These are phyloP conservation scores for Drosera spatulata DNA, from an alignment of 179 eudicot species.

Conservation along the genomic window DNA sequence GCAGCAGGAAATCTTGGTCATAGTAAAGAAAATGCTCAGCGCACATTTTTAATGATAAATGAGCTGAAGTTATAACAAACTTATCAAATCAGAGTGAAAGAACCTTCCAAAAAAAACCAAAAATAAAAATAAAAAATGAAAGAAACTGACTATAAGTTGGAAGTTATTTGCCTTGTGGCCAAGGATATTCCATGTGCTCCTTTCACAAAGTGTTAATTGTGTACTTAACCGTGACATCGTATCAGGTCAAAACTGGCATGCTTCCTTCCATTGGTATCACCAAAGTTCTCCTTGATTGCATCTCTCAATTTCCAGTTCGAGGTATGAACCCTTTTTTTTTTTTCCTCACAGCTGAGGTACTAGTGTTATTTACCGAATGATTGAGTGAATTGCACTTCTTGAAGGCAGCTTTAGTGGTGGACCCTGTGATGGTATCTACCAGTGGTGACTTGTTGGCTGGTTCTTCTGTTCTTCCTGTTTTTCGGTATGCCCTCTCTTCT, in stretches of 20 bases:
- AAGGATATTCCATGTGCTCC: too few relatives aligned
- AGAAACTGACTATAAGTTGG: too few relatives aligned
- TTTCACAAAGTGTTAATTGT: too few relatives aligned
- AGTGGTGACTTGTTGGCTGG: slow-evolving; percentile 87
- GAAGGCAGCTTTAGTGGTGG: slow-evolving; percentile 89
- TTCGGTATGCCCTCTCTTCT: slow-evolving; percentile 31
- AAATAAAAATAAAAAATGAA: too few relatives aligned
- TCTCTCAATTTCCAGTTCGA: slow-evolving; percentile 59
- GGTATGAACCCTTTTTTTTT: slow-evolving; percentile 27
- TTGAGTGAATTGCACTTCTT: slow-evolving; percentile 11
- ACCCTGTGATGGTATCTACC: slow-evolving; percentile 97
- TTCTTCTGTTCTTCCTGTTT: slow-evolving; percentile 48
- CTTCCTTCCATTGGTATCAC: slow-evolving; percentile 73
- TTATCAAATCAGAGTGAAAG: too few relatives aligned
- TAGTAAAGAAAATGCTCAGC: too few relatives aligned
- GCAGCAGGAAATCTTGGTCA: too few relatives aligned
- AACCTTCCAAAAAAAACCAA: too few relatives aligned
- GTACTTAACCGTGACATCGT: not conserved
- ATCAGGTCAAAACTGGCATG: slow-evolving; percentile 94
- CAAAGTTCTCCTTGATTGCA: slow-evolving; percentile 44
- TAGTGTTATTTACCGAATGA: slow-evolving; percentile 21
- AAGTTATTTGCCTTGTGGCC: too few relatives aligned
- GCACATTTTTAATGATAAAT: too few relatives aligned
- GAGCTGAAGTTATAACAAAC: too few relatives aligned
- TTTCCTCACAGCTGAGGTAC: slow-evolving; percentile 3